A percentile compares a stretch with the other conserved stretches of the same genome.
Evolutionary conservation across 139 green algal species (phyloP).

Genomic region (Coccomyxa sp.): DNA sequence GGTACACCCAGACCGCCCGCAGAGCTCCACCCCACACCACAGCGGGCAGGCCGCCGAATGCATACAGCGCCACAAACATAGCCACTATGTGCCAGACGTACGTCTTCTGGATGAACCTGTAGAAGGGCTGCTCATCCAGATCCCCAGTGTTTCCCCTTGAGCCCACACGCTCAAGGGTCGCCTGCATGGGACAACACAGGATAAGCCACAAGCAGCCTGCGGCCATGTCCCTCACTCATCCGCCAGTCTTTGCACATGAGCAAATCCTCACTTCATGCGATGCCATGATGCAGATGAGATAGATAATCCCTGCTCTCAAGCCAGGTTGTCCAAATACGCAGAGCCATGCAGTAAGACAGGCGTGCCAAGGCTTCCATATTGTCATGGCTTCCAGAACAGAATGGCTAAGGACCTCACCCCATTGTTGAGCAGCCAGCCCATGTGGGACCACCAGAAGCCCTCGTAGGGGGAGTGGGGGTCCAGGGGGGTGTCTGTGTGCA

Average conservation of each 20-base stretch:
- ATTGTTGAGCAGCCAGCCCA: conserved; percentile 97
- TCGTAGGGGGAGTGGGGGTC: conserved; percentile 98
- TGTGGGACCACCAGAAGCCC: conserved; percentile 97
- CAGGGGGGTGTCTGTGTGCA: conserved; percentile 93
- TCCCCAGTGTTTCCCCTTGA: conserved; percentile 82
- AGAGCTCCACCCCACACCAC: conserved; percentile 94
- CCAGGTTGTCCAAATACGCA: background rate
- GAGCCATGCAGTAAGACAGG: too few relatives aligned
- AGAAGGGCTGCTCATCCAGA: conserved; percentile 88
- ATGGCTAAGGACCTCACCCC: conserved; percentile 49
- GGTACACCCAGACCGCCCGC: conserved; percentile 90
- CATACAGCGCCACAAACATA: conserved; percentile 73
- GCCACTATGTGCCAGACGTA: conserved; percentile 86
- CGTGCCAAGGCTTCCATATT: too few relatives aligned
- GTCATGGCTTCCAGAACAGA: too few relatives aligned
- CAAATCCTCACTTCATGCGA: background rate
- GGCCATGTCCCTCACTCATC: background rate
- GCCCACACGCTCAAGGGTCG: conserved; percentile 68
- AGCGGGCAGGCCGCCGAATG: conserved; percentile 79
- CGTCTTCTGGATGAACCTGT: conserved; percentile 78
- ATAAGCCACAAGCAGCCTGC: background rate
- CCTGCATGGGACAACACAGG: conserved; percentile 22
- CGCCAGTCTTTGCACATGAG: background rate
- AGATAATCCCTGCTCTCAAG: background rate
- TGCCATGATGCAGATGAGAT: background rate